phyloP scores from a whole-genome alignment of 2,329 filamentous ascomycete genomes.

The Diaporthe sp. region DNA sequence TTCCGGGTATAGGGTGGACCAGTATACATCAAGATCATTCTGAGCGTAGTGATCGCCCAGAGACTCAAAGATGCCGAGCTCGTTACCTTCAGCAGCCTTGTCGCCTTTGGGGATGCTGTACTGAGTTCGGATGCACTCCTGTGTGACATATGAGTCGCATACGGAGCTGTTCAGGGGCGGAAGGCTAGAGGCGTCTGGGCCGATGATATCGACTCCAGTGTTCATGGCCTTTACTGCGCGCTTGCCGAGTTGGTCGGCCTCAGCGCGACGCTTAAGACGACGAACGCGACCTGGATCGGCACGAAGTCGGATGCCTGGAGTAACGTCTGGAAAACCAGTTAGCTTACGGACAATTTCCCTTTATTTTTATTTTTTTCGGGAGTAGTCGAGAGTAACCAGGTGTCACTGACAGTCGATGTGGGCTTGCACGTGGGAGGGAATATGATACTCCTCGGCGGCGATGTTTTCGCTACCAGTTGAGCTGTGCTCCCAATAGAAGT shows the following conservation, averaged over 20 bases:
- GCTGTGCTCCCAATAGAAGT: conserved; percentile 56
- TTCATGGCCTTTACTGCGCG: conserved; percentile 36
- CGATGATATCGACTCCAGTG: conserved; percentile 25
- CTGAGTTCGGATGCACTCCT: conserved; percentile 41
- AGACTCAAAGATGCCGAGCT: conserved; percentile 41
- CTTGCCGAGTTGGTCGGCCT: conserved; percentile 36
- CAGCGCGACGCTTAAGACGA: conserved; percentile 34
- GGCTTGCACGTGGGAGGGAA: conserved; percentile 58
- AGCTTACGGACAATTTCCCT: too few species aligned
- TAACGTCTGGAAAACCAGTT: conserved; percentile 56
- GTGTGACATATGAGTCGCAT: conserved; percentile 41
- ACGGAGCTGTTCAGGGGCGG: conserved; percentile 31
- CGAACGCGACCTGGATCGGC: conserved; percentile 36
- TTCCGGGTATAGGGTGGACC: conserved; percentile 41
- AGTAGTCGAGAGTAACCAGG: not conserved
- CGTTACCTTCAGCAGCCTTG: conserved; percentile 39
- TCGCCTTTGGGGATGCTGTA: conserved; percentile 40
- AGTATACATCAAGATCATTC: conserved; percentile 41
- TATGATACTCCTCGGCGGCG: conserved; percentile 59
- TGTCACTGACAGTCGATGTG: conserved; percentile 62
- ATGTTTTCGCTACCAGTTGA: conserved; percentile 53
- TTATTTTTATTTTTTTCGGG: not conserved
- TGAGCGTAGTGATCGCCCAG: conserved; percentile 39
- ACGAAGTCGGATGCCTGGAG: conserved; percentile 64
- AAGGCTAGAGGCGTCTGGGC: conserved; percentile 7